phyloP scores from a whole-genome alignment of 2,329 filamentous ascomycete genomes.

The Aspergillus glaucus region DNA sequence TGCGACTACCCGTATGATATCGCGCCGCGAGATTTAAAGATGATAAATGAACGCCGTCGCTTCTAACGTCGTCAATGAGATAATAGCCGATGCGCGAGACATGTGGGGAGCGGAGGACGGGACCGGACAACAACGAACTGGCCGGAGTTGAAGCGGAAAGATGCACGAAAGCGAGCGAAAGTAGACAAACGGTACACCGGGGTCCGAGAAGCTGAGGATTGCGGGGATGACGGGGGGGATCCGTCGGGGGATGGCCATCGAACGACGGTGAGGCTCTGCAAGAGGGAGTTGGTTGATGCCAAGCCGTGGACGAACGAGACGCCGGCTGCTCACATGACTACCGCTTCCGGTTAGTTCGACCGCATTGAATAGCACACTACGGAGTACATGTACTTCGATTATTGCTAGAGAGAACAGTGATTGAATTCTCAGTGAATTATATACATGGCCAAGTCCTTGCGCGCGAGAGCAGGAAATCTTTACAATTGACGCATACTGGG shows the following conservation, averaged over 20 bases:
- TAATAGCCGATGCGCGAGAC: slow-evolving; percentile 39
- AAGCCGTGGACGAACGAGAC: slow-evolving; percentile 28
- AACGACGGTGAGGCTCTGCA: slow-evolving; percentile 17
- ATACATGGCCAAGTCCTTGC: too few relatives aligned
- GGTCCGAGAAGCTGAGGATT: slow-evolving; percentile 21
- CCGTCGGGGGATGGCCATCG: slow-evolving; percentile 12
- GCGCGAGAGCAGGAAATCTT: too few relatives aligned
- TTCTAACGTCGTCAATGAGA: slow-evolving; percentile 33
- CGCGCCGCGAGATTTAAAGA: slow-evolving; percentile 17
- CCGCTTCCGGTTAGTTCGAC: slow-evolving; percentile 6
- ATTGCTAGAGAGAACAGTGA: too few relatives aligned
- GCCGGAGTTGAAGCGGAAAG: slow-evolving; percentile 18
- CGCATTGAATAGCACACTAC: neutral
- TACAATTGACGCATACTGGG: too few relatives aligned
- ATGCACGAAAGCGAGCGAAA: slow-evolving; percentile 13
- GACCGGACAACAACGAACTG: slow-evolving; percentile 22
- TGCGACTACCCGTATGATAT: slow-evolving; percentile 16
- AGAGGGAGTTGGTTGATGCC: slow-evolving; percentile 35
- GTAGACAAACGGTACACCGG: slow-evolving; percentile 15
- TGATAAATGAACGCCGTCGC: slow-evolving; percentile 22
- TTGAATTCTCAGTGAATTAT: too few relatives aligned
- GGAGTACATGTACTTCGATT: too few relatives aligned
- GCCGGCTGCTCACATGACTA: slow-evolving; percentile 21
- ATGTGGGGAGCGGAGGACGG: slow-evolving; percentile 38
- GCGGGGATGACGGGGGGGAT: slow-evolving; percentile 15